These are phyloP conservation scores for Scytalidium sp. DNA, from an alignment of 2,329 filamentous ascomycete species.

Conservation along the genomic window DNA sequence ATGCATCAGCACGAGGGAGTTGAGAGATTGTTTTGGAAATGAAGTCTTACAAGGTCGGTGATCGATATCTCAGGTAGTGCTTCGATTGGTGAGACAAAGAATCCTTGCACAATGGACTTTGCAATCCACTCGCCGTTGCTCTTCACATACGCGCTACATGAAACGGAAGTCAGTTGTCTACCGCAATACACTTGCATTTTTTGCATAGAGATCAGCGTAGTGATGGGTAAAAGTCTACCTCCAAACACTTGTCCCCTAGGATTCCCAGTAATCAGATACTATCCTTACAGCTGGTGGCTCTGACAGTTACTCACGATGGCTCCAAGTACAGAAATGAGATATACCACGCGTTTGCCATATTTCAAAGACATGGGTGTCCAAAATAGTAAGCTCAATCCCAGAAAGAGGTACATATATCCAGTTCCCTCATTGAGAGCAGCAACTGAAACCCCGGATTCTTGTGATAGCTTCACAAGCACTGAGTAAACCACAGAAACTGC, in stretches of 20 bases:
- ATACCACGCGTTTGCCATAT: conserved; percentile 44
- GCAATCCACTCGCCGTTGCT: background rate
- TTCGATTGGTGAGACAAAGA: background rate
- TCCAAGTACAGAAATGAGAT: conserved; percentile 34
- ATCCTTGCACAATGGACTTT: background rate
- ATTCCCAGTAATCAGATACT: background rate
- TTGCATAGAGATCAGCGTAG: background rate
- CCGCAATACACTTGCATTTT: background rate
- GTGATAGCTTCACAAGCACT: conserved; percentile 41
- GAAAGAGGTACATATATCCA: conserved; percentile 46
- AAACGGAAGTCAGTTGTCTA: background rate
- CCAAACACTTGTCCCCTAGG: background rate
- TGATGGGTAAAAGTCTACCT: background rate
- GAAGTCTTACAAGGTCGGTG: conserved; percentile 1
- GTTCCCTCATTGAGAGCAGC: conserved; percentile 42
- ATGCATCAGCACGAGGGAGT: background rate
- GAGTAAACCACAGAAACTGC: conserved; percentile 41
- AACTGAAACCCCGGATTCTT: conserved; percentile 39
- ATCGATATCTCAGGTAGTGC: conserved; percentile 5
- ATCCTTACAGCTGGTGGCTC: background rate
- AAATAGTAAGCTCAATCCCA: conserved; percentile 46
- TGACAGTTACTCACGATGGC: background rate
- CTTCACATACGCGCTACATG: background rate
- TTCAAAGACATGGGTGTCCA: conserved; percentile 49
- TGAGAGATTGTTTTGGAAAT: background rate